Conservation (phyloP, 495 filamentous ascomycete genomes). For the Pseudomonodictys pantanalensis region DNA sequence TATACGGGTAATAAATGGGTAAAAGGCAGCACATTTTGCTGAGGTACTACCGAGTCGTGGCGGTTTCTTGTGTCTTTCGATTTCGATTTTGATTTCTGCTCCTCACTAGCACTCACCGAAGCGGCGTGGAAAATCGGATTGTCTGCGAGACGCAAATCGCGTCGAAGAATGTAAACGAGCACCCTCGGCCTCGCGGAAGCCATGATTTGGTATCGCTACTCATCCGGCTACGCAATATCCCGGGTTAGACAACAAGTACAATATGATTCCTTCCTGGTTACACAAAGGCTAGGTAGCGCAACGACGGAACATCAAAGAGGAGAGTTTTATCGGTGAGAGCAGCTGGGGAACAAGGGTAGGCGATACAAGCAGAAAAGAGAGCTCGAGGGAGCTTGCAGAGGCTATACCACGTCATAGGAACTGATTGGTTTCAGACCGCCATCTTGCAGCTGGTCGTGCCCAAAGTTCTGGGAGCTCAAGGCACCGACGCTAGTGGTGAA, state of each 20-base stretch:
- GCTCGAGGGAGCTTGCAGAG: too few relatives aligned
- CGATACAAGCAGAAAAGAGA: neutral
- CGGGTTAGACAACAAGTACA: neutral
- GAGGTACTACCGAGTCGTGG: constrained; percentile 8
- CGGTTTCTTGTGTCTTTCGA: neutral
- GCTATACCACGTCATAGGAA: too few relatives aligned
- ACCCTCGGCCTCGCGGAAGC: constrained; percentile 38
- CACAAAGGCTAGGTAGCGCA: neutral
- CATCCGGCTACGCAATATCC: neutral
- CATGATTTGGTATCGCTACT: neutral
- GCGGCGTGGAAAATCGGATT: constrained; percentile 59
- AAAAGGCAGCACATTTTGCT: constrained; percentile 26
- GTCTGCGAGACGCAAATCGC: constrained; percentile 66
- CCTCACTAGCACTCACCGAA: neutral
- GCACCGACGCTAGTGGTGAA: too few relatives aligned
- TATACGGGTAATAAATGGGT: constrained; percentile 67
- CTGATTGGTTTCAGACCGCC: too few relatives aligned
- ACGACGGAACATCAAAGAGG: neutral
- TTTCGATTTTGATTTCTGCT: neutral
- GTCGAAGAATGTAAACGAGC: constrained; percentile 61
- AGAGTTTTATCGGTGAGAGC: neutral
- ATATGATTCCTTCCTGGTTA: neutral
- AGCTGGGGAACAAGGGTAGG: neutral
- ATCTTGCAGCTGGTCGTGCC: too few relatives aligned
- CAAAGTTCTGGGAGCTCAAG: too few relatives aligned